Percentiles rank a stretch among this genome's conserved stretches.
Evolutionary conservation across 179 eudicot species (phyloP).

Genomic region (Silene noctiflora): DNA sequence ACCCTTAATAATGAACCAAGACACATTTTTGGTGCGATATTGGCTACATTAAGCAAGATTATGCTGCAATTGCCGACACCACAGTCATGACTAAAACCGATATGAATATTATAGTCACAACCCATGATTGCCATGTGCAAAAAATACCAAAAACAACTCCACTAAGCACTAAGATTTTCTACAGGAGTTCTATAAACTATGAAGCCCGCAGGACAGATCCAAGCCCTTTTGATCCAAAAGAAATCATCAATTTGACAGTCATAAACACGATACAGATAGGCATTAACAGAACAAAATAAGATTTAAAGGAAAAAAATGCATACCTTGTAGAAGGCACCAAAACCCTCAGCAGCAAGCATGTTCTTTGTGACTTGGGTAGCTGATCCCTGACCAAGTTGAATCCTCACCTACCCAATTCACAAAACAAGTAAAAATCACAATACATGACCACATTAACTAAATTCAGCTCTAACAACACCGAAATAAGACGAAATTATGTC

Average conservation of each 20-base stretch:
- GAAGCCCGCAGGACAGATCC: neutral
- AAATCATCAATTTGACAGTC: neutral
- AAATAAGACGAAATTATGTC: neutral
- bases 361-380: slow-evolving; percentile 42
- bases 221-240: neutral
- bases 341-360: slow-evolving; percentile 52
- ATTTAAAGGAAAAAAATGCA: slow-evolving; percentile 20
- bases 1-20: too few relatives aligned
- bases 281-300: neutral
- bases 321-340: slow-evolving; percentile 61
- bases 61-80: too few relatives aligned
- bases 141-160: neutral
- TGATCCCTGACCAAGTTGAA: slow-evolving; percentile 59
- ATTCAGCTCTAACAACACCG: neutral
- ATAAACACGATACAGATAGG: neutral
- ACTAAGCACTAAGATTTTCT: neutral
- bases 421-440: neutral
- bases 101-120: neutral
- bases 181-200: neutral
- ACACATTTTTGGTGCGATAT: too few relatives aligned
- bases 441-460: neutral
- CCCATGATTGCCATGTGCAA: neutral
- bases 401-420: slow-evolving; percentile 41
- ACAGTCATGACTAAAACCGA: too few relatives aligned
- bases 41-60: too few relatives aligned